phyloP scores from a whole-genome alignment of 345 rosid species.

The Euphorbia pulcherrima region DNA sequence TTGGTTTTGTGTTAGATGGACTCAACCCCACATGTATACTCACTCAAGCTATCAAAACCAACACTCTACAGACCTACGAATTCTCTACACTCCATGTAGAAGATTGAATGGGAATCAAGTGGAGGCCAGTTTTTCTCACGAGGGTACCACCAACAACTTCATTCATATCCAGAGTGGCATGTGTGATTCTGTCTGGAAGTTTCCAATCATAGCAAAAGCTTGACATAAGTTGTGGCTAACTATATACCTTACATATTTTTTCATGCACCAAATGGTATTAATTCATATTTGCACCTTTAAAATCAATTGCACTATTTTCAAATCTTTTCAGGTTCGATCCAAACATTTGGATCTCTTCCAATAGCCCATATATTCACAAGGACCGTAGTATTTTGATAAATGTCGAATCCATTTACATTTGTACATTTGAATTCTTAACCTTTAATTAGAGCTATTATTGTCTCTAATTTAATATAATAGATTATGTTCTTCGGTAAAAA shows the following conservation, averaged over 20 bases:
- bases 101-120: neutral
- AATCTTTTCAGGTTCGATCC: constrained; percentile 1
- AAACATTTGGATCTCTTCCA: constrained; percentile 5
- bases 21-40: too few relatives aligned
- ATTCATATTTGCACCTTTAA: too few relatives aligned
- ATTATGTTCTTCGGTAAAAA: too few relatives aligned
- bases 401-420: neutral
- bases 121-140: neutral
- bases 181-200: neutral
- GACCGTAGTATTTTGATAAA: neutral
- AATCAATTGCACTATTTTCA: too few relatives aligned
- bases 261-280: too few relatives aligned
- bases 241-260: too few relatives aligned
- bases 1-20: too few relatives aligned
- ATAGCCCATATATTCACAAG: neutral
- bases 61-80: too few relatives aligned
- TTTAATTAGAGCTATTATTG: too few relatives aligned
- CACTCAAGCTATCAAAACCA: too few relatives aligned
- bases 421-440: neutral
- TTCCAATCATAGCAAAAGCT: neutral
- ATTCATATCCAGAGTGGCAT: neutral
- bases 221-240: neutral
- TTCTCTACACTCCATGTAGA: too few relatives aligned
- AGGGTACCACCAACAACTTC: neutral
- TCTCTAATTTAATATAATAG: too few relatives aligned